A percentile compares a stretch with the other conserved stretches of the same genome.
Evolutionary conservation across 2,329 filamentous ascomycete species (phyloP).

Genomic region (Didymella pomorum): DNA sequence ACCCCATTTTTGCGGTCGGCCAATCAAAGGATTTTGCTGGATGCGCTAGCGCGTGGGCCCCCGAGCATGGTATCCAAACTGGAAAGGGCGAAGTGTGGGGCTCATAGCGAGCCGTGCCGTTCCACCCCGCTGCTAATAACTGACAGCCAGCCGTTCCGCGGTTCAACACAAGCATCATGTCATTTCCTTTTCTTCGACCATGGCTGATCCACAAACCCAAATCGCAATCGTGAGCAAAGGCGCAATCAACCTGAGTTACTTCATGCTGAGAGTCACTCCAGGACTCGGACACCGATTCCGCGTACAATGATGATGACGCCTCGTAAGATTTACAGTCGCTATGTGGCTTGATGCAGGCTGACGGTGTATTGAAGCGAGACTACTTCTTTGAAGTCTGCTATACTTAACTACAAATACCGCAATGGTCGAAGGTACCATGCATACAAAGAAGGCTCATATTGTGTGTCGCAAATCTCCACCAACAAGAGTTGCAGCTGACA

Average conservation of each 20-base stretch:
- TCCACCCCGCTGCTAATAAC: constrained; percentile 8
- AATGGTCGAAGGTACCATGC: constrained; percentile 43
- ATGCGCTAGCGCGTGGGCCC: neutral
- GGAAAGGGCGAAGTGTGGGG: constrained; percentile 1
- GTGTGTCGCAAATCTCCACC: constrained; percentile 16
- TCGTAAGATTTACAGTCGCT: constrained; percentile 22
- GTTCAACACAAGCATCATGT: neutral
- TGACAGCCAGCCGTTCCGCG: constrained; percentile 12
- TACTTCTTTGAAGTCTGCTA: constrained; percentile 34
- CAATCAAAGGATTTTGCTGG: neutral
- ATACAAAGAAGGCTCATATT: constrained; percentile 39
- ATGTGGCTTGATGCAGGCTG: neutral
- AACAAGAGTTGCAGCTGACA: neutral
- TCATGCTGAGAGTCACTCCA: constrained; percentile 11
- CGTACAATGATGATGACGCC: constrained; percentile 30
- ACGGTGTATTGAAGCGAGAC: constrained; percentile 28
- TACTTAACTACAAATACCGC: constrained; percentile 37
- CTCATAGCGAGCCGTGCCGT: constrained; percentile 22
- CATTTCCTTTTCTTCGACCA: constrained; percentile 9
- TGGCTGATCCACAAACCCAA: constrained; percentile 30
- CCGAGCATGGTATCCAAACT: neutral
- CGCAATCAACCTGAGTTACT: no score
- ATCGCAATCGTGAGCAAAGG: constrained; percentile 25
- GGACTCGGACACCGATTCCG: constrained; percentile 31
- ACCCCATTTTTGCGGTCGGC: neutral